These are phyloP conservation scores for Rhodotorula sp. DNA, from an alignment of 1,284 basidiomycete species.

Conservation along the genomic window DNA sequence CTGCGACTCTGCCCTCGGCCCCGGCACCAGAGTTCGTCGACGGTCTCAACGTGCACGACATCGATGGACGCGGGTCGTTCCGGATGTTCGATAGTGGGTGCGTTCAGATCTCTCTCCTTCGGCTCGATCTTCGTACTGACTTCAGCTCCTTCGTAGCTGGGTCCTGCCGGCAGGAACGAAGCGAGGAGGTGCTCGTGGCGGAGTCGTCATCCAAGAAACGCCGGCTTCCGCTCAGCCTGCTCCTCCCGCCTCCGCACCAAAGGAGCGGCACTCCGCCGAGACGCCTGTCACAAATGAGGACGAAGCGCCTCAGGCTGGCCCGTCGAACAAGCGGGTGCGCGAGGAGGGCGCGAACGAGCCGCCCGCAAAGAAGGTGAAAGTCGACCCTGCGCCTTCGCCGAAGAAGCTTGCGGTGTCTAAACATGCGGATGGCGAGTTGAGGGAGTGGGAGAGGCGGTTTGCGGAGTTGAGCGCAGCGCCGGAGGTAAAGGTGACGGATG, in stretches of 20 bases:
- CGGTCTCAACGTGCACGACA: not conserved
- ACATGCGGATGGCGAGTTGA: not conserved
- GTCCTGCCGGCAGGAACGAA: slow-evolving; percentile 23
- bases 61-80: slow-evolving; percentile 19
- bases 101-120: not conserved
- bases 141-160: slow-evolving; percentile 12
- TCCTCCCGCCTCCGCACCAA: not conserved
- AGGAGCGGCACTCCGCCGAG: not conserved
- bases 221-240: not conserved
- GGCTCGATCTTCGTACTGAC: not conserved
- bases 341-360: not conserved
- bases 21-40: no score
- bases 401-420: not conserved
- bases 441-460: slow-evolving; percentile 2
- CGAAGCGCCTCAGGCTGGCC: not conserved
- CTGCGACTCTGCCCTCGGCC: no score
- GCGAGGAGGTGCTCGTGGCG: not conserved
- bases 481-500: slow-evolving; percentile 1
- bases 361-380: not conserved
- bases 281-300: not conserved
- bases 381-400: not conserved
- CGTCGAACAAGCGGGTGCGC: no score
- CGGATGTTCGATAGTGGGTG: slow-evolving; percentile 33
- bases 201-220: no score
- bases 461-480: not conserved